Percentiles rank a stretch among this genome's conserved stretches.
These are phyloP conservation scores for Penicillium concentricum DNA, from an alignment of 2,329 filamentous ascomycete species.

Conservation along the genomic window DNA sequence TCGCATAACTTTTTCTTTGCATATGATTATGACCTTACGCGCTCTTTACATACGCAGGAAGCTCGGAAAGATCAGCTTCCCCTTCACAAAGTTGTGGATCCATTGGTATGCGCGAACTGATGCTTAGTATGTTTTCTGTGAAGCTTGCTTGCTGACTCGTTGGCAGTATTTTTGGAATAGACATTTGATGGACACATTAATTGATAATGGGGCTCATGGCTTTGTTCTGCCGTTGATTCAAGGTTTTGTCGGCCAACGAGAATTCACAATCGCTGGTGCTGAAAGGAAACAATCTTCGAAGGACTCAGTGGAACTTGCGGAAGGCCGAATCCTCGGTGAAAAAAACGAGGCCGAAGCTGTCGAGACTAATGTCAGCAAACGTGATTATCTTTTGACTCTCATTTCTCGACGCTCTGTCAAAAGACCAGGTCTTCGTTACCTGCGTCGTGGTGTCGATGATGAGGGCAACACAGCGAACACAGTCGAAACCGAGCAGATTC, in stretches of 20 bases:
- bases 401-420: conserved; percentile 87
- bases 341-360: conserved; percentile 32
- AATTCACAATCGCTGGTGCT: conserved; percentile 67
- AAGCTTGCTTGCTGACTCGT: conserved; percentile 6
- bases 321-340: conserved; percentile 44
- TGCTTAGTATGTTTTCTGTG: not conserved
- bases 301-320: conserved; percentile 19
- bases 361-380: conserved; percentile 29
- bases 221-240: conserved; percentile 83
- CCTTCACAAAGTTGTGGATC: conserved; percentile 70
- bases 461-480: conserved; percentile 84
- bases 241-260: conserved; percentile 85
- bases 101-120: conserved; percentile 47
- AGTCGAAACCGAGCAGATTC: conserved; percentile 92
- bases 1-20: conserved; percentile 91
- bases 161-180: conserved; percentile 84
- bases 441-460: conserved; percentile 87
- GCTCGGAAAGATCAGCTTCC: conserved; percentile 52
- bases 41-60: conserved; percentile 52
- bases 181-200: conserved; percentile 70
- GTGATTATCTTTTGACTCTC: conserved; percentile 74
- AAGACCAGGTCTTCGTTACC: conserved; percentile 82
- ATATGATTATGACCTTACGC: conserved; percentile 90
- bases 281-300: conserved; percentile 12
- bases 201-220: conserved; percentile 67